Conservation (phyloP, 495 filamentous ascomycete genomes). For the Lasiosphaeris hirsuta region DNA sequence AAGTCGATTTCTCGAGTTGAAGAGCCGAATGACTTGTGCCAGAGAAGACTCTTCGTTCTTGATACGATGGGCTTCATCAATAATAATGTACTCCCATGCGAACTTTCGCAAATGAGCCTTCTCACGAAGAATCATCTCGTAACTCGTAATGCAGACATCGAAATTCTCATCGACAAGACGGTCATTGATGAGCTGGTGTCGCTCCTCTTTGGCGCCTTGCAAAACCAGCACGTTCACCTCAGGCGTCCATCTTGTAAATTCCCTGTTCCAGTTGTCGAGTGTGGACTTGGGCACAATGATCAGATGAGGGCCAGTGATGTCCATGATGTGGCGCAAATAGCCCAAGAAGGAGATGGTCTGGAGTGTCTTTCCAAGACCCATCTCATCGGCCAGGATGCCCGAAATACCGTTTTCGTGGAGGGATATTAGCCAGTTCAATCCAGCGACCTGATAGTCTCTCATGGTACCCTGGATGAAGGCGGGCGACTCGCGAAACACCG, state of each 20-base stretch:
- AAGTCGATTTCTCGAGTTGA: slow-evolving; percentile 92
- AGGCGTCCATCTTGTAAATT: slow-evolving; percentile 91
- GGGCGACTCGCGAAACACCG: slow-evolving; percentile 89
- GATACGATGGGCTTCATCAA: slow-evolving; percentile 98
- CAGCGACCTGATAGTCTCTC: slow-evolving; percentile 94
- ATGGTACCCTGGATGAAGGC: slow-evolving; percentile 82
- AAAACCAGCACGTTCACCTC: slow-evolving; percentile 92
- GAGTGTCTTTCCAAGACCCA: slow-evolving; percentile 92
- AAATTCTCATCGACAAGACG: slow-evolving; percentile 77
- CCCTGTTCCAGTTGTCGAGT: slow-evolving; percentile 96
- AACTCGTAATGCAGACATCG: slow-evolving; percentile 45
- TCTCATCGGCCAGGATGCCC: slow-evolving; percentile 95
- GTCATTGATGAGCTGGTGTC: slow-evolving; percentile 83
- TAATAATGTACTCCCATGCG: slow-evolving; percentile 99
- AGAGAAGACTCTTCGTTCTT: slow-evolving; percentile 99
- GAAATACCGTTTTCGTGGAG: slow-evolving; percentile 98
- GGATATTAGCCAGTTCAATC: slow-evolving; percentile 97
- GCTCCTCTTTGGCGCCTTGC: slow-evolving; percentile 93
- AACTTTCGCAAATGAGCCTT: slow-evolving; percentile 96
- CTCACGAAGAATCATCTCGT: slow-evolving; percentile 69
- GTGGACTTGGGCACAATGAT: slow-evolving; percentile 96
- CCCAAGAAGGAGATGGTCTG: slow-evolving; percentile 90
- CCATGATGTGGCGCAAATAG: slow-evolving; percentile 85
- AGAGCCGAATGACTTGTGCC: slow-evolving; percentile 93
- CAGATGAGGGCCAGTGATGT: slow-evolving; percentile 88